Conservation (phyloP, 768 basidiomycete genomes). For the Podaxis sp. region DNA sequence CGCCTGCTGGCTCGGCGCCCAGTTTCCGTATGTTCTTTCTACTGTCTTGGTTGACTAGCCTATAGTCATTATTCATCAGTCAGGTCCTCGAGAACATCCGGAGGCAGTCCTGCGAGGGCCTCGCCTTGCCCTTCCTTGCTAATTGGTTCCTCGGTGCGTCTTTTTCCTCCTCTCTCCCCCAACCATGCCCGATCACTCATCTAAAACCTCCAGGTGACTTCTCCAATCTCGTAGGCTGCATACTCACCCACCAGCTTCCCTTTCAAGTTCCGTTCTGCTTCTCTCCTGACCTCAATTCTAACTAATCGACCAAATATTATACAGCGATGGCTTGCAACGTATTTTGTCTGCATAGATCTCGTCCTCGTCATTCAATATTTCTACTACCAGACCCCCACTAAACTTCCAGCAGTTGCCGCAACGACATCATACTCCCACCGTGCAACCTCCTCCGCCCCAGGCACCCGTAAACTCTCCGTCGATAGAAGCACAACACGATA, state of each 20-base stretch:
- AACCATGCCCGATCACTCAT: neutral
- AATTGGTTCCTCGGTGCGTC: slow-evolving; percentile 88
- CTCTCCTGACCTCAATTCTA: slow-evolving; percentile 8
- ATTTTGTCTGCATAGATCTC: slow-evolving; percentile 85
- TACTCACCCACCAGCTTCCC: slow-evolving; percentile 89
- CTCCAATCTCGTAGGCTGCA: slow-evolving; percentile 88
- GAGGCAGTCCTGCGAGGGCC: slow-evolving; percentile 79
- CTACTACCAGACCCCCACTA: slow-evolving; percentile 56
- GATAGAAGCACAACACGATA: slow-evolving; percentile 61
- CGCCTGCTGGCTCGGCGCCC: slow-evolving; percentile 80
- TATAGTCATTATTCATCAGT: slow-evolving; percentile 35
- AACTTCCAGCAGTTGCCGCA: slow-evolving; percentile 33
- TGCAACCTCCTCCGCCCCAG: slow-evolving; percentile 32
- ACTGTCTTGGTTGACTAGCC: slow-evolving; percentile 2
- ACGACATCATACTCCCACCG: slow-evolving; percentile 29
- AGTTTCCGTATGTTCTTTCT: slow-evolving; percentile 70
- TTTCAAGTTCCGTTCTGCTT: slow-evolving; percentile 70
- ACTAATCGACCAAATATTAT: slow-evolving; percentile 1
- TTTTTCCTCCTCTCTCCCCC: neutral
- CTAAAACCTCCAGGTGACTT: slow-evolving; percentile 63
- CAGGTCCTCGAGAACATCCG: slow-evolving; percentile 81
- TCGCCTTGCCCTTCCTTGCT: slow-evolving; percentile 88
- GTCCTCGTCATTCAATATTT: slow-evolving; percentile 76
- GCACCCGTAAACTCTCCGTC: slow-evolving; percentile 43
- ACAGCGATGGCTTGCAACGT: slow-evolving; percentile 87